phyloP scores from a whole-genome alignment of 306 rosid species.

The Abrus precatorius region DNA sequence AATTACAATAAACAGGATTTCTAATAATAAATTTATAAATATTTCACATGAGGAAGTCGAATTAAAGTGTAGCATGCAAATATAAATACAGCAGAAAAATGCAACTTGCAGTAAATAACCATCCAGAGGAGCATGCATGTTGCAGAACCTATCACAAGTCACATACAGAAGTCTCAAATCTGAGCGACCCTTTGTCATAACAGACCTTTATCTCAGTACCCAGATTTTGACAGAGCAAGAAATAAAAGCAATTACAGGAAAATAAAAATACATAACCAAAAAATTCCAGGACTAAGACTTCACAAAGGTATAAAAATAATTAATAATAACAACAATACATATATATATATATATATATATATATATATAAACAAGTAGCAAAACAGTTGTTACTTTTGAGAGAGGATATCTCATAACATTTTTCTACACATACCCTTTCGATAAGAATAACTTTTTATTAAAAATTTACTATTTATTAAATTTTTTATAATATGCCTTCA shows the following conservation, averaged over 20 bases:
- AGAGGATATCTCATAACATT: no score
- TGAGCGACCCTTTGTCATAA: slow-evolving; percentile 46
- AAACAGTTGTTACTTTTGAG: no score
- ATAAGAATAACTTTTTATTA: no score
- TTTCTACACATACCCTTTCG: no score
- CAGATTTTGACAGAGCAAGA: slow-evolving; percentile 36
- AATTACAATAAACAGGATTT: slow-evolving; percentile 15
- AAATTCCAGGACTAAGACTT: slow-evolving; percentile 17
- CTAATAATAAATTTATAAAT: not conserved
- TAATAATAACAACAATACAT: no score
- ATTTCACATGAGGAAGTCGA: not conserved
- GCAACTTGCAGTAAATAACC: slow-evolving; percentile 45
- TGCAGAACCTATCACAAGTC: slow-evolving; percentile 57
- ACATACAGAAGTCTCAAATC: slow-evolving; percentile 52
- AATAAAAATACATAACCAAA: slow-evolving; percentile 40
- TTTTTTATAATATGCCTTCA: no score
- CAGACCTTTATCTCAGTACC: slow-evolving; percentile 37
- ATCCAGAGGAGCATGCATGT: slow-evolving; percentile 39
- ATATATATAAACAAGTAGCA: no score
- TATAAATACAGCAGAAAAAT: slow-evolving; percentile 39
- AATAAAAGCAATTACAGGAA: slow-evolving; percentile 49
- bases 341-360: no score
- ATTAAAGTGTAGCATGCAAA: slow-evolving; percentile 37
- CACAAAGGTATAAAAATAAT: no score
- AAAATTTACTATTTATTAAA: no score